A percentile compares a stretch with the other conserved stretches of the same genome.
Evolutionary conservation across 2,329 filamentous ascomycete species (phyloP).

Genomic region (Pseudofabraea citricarpa): DNA sequence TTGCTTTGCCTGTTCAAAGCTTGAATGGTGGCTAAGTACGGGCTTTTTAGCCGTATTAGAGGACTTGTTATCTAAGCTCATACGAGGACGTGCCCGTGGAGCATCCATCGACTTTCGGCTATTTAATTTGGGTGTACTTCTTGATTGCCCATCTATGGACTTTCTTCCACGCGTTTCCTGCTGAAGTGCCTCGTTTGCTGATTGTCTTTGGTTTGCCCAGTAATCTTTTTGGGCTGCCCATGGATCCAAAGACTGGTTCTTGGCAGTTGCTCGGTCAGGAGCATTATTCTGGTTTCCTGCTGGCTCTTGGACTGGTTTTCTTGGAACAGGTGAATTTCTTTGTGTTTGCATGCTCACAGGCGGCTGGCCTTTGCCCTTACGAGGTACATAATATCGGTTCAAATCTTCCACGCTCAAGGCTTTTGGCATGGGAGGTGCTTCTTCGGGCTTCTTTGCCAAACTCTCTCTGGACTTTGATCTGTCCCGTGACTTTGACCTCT

Average conservation of each 20-base stretch:
- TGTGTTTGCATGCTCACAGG: conserved; percentile 15
- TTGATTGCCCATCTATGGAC: not conserved
- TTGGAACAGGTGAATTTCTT: not conserved
- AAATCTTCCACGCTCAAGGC: conserved; percentile 3
- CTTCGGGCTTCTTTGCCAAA: not conserved
- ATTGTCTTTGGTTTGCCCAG: conserved; percentile 11
- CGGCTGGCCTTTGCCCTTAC: conserved; percentile 5
- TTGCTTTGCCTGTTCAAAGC: conserved; percentile 1
- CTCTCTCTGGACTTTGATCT: not conserved
- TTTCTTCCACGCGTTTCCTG: conserved; percentile 2
- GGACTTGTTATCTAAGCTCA: not conserved
- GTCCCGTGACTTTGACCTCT: not conserved
- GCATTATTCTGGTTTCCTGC: not conserved
- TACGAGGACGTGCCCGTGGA: not conserved
- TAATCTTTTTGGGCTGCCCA: conserved; percentile 11
- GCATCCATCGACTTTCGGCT: not conserved
- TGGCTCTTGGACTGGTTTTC: not conserved
- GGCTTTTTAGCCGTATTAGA: not conserved
- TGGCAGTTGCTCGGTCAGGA: not conserved
- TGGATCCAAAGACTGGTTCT: not conserved
- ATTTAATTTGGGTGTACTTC: not conserved
- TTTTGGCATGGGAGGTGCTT: conserved; percentile 8
- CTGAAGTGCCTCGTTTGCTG: conserved; percentile 12
- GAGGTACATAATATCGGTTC: conserved; percentile 1
- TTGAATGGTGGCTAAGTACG: not conserved